Percentiles rank a stretch among this genome's conserved stretches.
These are phyloP conservation scores for Candida endomychidarum DNA, from an alignment of 805 yeast genomes.

Conservation along the genomic window DNA sequence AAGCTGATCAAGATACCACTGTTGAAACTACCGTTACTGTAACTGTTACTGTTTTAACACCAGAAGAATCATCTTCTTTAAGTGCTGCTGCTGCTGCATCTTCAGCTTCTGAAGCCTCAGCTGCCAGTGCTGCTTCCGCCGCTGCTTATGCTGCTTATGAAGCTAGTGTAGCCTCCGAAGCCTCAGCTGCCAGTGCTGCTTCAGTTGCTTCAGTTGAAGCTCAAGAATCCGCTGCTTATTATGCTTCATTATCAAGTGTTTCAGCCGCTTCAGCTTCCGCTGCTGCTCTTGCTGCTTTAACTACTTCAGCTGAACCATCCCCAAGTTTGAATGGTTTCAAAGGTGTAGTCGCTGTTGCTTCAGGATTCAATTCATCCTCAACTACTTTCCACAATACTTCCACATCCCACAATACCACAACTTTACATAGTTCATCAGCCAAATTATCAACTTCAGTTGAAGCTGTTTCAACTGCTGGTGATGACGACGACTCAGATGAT, in stretches of 20 bases:
- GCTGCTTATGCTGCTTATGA: conserved; percentile 13
- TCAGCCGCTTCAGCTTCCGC: conserved; percentile 15
- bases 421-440: conserved; percentile 6
- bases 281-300: conserved; percentile 10
- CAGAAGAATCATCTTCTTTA: conserved; percentile 40
- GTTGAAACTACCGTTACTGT: conserved; percentile 44
- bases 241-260: conserved; percentile 11
- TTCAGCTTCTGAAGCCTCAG: conserved; percentile 16
- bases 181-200: conserved; percentile 13
- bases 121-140: conserved; percentile 13
- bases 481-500: conserved; percentile 13
- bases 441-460: conserved; percentile 9
- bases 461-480: conserved; percentile 17
- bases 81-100: conserved; percentile 22
- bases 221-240: conserved; percentile 9
- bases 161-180: conserved; percentile 13
- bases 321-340: conserved; percentile 19
- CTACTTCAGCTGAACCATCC: conserved; percentile 12
- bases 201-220: conserved; percentile 10
- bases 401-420: conserved; percentile 10
- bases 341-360: conserved; percentile 27
- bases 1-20: conserved; percentile 37
- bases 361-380: conserved; percentile 17
- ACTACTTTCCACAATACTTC: conserved; percentile 12
- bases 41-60: conserved; percentile 47